Evolutionary conservation across 495 filamentous ascomycete genomes (phyloP), one percentile per base, ranked within the genome.

Genomic region (Immersiella caudata): DNA sequence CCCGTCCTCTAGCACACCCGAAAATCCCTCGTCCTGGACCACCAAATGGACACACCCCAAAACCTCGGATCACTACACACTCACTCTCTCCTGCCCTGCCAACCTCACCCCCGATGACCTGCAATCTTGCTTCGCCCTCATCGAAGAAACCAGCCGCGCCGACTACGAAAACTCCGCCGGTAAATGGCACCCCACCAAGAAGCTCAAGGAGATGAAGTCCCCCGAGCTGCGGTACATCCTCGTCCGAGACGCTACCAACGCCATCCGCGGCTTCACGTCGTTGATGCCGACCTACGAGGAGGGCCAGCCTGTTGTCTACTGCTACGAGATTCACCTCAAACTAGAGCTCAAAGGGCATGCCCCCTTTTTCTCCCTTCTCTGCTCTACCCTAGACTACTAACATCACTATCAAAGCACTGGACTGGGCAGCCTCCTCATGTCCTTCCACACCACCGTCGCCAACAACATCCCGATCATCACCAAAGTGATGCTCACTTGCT

Each of bases 401-500:
- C 24, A 50, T 36, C 52, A 56, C 25, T 1, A 1, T 16, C 55
- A 22, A 55, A 86, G 84, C 14, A 80, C 82, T 26, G 84, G 84
- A 24, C 68, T 87, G 1, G 82, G 77, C 21, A 75, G 68, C 3
- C 64, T 75, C 14, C 73, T 87, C 21, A 81, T 87, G 78, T 67
- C 69, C 51, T 78, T 80, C 46, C 76, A 82, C 51, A 76, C 76
- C 16, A 78, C 64, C 22, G 74, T 84, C 12, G 85, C 79, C 24
- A 50, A 60, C 2, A 82, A 80, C 56, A 78, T 84, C 7, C 79
- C 81, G 2, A 81, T 81, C 0, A 75, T 93, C 60, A 79, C 84
- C 67, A 94, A 94, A 77, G 80, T 87, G 24, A 97, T 97, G 93
- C 80, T 97, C 76, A 95, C 93, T 2, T 90, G 91, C 62, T 96